A percentile compares a stretch with the other conserved stretches of the same genome.
These are phyloP conservation scores for Juncus effusus DNA, from an alignment of 176 grass and related monocot species.

Conservation along the genomic window DNA sequence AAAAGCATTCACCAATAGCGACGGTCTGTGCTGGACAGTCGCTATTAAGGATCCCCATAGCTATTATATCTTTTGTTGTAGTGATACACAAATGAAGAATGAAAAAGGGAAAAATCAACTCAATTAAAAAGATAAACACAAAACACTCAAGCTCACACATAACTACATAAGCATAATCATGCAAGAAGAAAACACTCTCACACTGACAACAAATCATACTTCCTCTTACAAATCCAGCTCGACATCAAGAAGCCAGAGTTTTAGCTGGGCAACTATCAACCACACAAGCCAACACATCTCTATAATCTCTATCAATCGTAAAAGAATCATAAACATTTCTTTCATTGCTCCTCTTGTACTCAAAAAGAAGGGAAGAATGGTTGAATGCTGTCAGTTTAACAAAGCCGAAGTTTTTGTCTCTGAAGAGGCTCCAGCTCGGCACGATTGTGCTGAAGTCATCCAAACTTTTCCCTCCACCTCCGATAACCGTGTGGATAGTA, in stretches of 20 bases:
- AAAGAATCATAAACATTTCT: conserved; percentile 67
- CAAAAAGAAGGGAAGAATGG: conserved; percentile 49
- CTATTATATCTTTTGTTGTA: too few relatives aligned
- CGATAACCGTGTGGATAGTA: conserved; percentile 63
- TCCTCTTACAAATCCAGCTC: too few relatives aligned
- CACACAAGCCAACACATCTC: conserved; percentile 46
- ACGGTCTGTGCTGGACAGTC: too few relatives aligned
- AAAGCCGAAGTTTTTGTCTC: conserved; percentile 59
- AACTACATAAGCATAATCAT: too few relatives aligned
- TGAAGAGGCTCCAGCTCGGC: conserved; percentile 59
- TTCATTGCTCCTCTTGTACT: conserved; percentile 84
- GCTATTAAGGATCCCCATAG: too few relatives aligned
- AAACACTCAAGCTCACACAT: too few relatives aligned
- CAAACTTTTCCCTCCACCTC: conserved; percentile 53
- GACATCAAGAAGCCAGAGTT: conserved; percentile 43
- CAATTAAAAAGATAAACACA: too few relatives aligned
- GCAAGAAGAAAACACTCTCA: too few relatives aligned
- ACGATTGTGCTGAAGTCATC: conserved; percentile 34
- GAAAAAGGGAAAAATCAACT: too few relatives aligned
- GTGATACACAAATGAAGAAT: too few relatives aligned
- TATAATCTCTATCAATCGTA: conserved; percentile 60
- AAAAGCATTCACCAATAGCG: too few relatives aligned
- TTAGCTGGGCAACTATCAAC: conserved; percentile 50
- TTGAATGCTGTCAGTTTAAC: conserved; percentile 82
- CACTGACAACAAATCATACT: too few relatives aligned